phyloP scores from a whole-genome alignment of 2,329 filamentous ascomycete genomes.

The Thielaviopsis euricoi region DNA sequence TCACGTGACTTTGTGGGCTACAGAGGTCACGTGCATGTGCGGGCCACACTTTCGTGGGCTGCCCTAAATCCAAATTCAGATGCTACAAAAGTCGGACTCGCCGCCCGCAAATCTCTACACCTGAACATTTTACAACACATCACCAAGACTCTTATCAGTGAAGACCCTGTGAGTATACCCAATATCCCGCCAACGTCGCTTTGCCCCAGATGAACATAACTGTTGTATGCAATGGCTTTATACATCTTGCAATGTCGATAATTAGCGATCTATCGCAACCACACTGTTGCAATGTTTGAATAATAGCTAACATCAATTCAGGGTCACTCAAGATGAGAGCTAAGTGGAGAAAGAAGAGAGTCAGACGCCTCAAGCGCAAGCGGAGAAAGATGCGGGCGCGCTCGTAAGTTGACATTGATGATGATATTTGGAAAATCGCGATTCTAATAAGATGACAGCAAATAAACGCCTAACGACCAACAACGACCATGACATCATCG shows the following conservation, averaged over 20 bases:
- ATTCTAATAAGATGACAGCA: conserved; percentile 27
- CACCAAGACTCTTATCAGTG: conserved; percentile 11
- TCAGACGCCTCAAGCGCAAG: conserved; percentile 98
- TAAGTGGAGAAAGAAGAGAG: conserved; percentile 99
- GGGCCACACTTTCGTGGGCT: conserved; percentile 10
- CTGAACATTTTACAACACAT: conserved; percentile 6
- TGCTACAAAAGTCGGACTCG: conserved; percentile 11
- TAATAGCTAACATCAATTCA: conserved; percentile 16
- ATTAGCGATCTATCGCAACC: too few species aligned
- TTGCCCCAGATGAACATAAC: background rate
- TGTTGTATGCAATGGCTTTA: background rate
- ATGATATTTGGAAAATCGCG: conserved; percentile 15
- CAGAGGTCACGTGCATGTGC: conserved; percentile 9
- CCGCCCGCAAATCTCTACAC: conserved; percentile 1
- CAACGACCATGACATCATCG: conserved; percentile 35
- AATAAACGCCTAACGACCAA: conserved; percentile 49
- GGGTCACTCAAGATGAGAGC: conserved; percentile 57
- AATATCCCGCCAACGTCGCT: background rate
- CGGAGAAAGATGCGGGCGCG: conserved; percentile 99
- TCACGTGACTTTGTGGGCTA: conserved; percentile 7
- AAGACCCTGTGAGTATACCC: conserved; percentile 10
- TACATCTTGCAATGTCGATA: background rate
- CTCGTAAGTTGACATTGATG: conserved; percentile 50
- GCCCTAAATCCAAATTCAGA: conserved; percentile 11
- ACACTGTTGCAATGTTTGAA: background rate